Conservation (phyloP, 805 yeast species). For the Wickerhamomyces xylosicus region DNA sequence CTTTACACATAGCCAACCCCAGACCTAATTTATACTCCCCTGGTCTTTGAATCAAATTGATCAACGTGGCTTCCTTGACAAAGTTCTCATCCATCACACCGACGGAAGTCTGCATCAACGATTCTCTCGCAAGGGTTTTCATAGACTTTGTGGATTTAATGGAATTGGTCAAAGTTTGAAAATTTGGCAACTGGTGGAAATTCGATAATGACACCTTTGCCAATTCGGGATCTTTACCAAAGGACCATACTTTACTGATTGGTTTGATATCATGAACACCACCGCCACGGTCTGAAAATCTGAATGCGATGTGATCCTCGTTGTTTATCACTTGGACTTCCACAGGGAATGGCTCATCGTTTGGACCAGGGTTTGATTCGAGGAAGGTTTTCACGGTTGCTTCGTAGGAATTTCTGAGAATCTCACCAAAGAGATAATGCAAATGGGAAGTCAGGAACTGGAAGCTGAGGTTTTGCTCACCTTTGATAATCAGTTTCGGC, state of each 20-base stretch:
- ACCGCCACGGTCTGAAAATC: slow-evolving; percentile 87
- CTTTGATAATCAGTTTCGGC: slow-evolving; percentile 75
- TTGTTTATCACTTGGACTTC: slow-evolving; percentile 63
- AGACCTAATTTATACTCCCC: slow-evolving; percentile 71
- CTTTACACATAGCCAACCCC: slow-evolving; percentile 87
- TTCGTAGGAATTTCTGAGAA: slow-evolving; percentile 74
- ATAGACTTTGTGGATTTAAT: slow-evolving; percentile 1
- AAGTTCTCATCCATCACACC: slow-evolving; percentile 25
- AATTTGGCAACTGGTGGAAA: slow-evolving; percentile 62
- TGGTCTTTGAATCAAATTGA: slow-evolving; percentile 59
- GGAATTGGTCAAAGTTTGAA: slow-evolving; percentile 24
- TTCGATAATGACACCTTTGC: slow-evolving; percentile 52
- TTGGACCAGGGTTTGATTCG: slow-evolving; percentile 20
- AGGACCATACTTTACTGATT: slow-evolving; percentile 71
- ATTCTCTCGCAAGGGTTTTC: slow-evolving; percentile 20
- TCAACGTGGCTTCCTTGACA: slow-evolving; percentile 35
- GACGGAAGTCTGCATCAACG: slow-evolving; percentile 29
- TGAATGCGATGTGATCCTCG: slow-evolving; percentile 55
- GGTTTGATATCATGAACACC: slow-evolving; percentile 53
- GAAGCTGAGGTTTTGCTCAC: slow-evolving; percentile 54
- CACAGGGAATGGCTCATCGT: slow-evolving; percentile 56
- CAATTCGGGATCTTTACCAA: slow-evolving; percentile 58
- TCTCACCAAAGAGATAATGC: slow-evolving; percentile 80
- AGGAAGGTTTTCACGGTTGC: slow-evolving; percentile 54
- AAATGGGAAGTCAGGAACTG: slow-evolving; percentile 83